Evolutionary conservation across 2,329 filamentous ascomycete species (phyloP).

Genomic region (Rhinocladiella mackenziei): DNA sequence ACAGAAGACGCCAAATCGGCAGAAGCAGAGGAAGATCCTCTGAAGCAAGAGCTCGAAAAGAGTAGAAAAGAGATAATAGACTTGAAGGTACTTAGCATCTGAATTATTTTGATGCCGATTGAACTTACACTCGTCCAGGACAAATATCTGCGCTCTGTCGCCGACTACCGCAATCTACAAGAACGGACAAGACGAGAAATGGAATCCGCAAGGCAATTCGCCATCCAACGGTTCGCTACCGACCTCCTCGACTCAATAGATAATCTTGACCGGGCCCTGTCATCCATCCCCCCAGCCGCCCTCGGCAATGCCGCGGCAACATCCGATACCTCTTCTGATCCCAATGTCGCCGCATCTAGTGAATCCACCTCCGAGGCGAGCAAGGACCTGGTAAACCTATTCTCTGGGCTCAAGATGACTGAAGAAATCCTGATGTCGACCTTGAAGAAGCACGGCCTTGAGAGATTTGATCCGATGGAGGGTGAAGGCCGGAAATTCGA

Average conservation of each 20-base stretch:
- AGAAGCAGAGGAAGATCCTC: constrained; percentile 44
- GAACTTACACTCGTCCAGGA: constrained; percentile 56
- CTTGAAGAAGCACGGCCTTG: constrained; percentile 88
- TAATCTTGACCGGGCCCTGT: constrained; percentile 90
- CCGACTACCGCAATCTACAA: constrained; percentile 97
- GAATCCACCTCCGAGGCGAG: constrained; percentile 43
- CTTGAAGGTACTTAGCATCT: constrained; percentile 64
- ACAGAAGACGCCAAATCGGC: constrained; percentile 41
- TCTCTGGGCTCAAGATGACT: constrained; percentile 93
- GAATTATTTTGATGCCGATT: not conserved
- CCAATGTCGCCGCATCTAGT: constrained; percentile 39
- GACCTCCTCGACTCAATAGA: constrained; percentile 94
- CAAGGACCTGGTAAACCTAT: constrained; percentile 73
- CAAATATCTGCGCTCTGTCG: constrained; percentile 87
- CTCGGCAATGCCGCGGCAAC: constrained; percentile 46
- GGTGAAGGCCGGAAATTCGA: constrained; percentile 79
- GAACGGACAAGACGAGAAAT: constrained; percentile 89
- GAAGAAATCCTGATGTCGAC: constrained; percentile 82
- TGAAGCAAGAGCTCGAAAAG: constrained; percentile 65
- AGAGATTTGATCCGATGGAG: constrained; percentile 72
- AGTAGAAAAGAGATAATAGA: constrained; percentile 72
- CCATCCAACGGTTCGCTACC: constrained; percentile 88
- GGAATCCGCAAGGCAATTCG: constrained; percentile 81
- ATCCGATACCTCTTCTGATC: constrained; percentile 22
- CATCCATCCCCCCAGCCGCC: constrained; percentile 71